Base-by-base conservation (phyloP, 371 early-diverging fungal genomes). In the Umbelopsis sp. region DNA sequence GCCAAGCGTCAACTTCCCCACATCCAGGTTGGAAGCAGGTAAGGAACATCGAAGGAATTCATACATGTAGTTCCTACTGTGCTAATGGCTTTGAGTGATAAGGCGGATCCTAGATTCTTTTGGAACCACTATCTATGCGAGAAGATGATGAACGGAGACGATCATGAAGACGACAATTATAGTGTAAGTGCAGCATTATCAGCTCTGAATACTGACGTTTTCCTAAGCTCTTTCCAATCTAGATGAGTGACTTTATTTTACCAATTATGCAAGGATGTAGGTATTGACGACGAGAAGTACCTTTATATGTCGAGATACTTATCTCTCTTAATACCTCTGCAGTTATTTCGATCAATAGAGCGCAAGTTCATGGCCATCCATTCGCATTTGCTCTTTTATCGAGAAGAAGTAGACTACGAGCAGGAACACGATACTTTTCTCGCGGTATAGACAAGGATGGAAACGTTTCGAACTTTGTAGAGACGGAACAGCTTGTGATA, bases 381-480 rank as follows among this genome's bases (percentile, higher is more conserved):
- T 87, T 97, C 52, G 87, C 85, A 45, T 95, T 94, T 76, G 89
- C 84, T 6, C 75, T 98, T 9, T 83, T 97, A 18, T 90, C 94
- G 29, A 86, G 97, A 16, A 87, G 96, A 24, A 90, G 89, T 46
- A 85, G 89, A 50, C 89, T 88, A 65, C 88, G 96, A 63, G 88
- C 87, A 62, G 83, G 83, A 22, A 91, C 97, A 3, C 92, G 99
- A 44, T 99, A 94, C 77, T 94, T 96, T 76, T 89, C 92, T 12
- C 89, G 99, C 46, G 99, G 99, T 12, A 81, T 96, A 7, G 96
- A 99, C 80, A 86, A 86, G 44, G 67, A 88, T 18, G 99, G 99
- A 29, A 86, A 96, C 72, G 96, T 93, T 9, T 91, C 99, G 38
- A 99, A 99, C 78, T 97, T 90, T 82, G 99, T 98, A 6, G 99